Base-by-base conservation (phyloP, 306 rosid species). In the Amphicarpaea edgeworthii region DNA sequence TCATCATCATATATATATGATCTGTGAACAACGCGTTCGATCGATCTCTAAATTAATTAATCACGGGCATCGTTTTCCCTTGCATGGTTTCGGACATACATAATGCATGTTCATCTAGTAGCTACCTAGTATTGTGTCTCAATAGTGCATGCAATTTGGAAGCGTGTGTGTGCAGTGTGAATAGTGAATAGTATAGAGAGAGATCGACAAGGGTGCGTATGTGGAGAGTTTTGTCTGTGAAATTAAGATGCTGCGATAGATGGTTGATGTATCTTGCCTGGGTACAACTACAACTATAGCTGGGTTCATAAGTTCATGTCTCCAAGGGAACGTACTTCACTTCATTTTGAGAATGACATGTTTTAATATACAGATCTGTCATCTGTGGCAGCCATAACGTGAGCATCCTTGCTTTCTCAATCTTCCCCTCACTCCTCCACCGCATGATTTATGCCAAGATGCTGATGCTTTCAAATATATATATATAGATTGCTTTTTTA, bases 11-110 rank as follows among this genome's bases (percentile, higher is more conserved):
- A 3, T 81, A 28, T 23, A 32, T 47, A 58, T 62, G 65, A 59
- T 59, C n/a, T 78, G 81, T 68, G 85, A 68, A n/a, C n/a, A 74
- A 20, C 79, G 62, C 64, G 83, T 72, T 58, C 59, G n/a, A n/a
- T 76, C 60, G n/a, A n/a, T n/a, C n/a, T n/a, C n/a, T n/a, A n/a
- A n/a, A n/a, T n/a, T n/a, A n/a, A n/a, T n/a, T 19, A 54, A 67
- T 77, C 23, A 68, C 60, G 28, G 60, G 34, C 49, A 6, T 53
- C 53, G 26, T 41, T 40, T 11, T 63, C 14, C 58, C 24, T 83
- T 83, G 75, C 83, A 77, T 45, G 11, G 21, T 62, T 72, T 72
- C 1, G 51, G 80, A 43, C 80, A 67, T 20, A 67, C 70, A 77
- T 68, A 32, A 62, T 59, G 83, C 80, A 17, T 70, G 11, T 41